These are phyloP conservation scores for Globisporangium heterothallicum DNA, from an alignment of 352 stramenopile species.

Conservation along the genomic window DNA sequence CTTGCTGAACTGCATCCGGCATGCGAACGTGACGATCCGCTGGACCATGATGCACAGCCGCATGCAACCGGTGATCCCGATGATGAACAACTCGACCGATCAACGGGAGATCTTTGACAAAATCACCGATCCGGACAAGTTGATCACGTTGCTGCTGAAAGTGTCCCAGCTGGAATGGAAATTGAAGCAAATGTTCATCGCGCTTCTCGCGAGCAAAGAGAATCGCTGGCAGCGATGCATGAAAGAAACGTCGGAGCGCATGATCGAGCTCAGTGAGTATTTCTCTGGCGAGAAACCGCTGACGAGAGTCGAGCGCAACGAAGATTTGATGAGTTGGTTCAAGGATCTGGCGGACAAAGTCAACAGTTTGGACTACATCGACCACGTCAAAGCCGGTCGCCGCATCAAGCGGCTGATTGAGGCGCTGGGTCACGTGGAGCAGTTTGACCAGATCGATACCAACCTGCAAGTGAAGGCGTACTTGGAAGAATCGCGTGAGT, in stretches of 20 bases:
- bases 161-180: slow-evolving; percentile 93
- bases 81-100: slow-evolving; percentile 83
- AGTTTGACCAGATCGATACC: slow-evolving; percentile 95
- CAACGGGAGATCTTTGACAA: slow-evolving; percentile 82
- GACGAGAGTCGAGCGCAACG: slow-evolving; percentile 90
- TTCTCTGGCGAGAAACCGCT: slow-evolving; percentile 92
- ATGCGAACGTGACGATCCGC: slow-evolving; percentile 90
- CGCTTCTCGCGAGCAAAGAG: slow-evolving; percentile 88
- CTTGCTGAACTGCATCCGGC: slow-evolving; percentile 88
- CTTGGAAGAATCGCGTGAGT: slow-evolving; percentile 87
- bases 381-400: slow-evolving; percentile 91
- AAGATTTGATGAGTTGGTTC: slow-evolving; percentile 93
- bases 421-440: slow-evolving; percentile 92
- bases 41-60: slow-evolving; percentile 95
- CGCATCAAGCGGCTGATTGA: slow-evolving; percentile 93
- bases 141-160: slow-evolving; percentile 92
- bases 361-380: slow-evolving; percentile 83
- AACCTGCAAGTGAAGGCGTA: slow-evolving; percentile 95
- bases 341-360: slow-evolving; percentile 89
- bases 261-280: slow-evolving; percentile 92
- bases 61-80: slow-evolving; percentile 78
- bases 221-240: slow-evolving; percentile 88
- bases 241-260: slow-evolving; percentile 85
- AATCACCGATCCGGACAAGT: slow-evolving; percentile 73
- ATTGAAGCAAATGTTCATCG: slow-evolving; percentile 91